phyloP scores from a whole-genome alignment of 495 filamentous ascomycete genomes.

The Friedmanniomyces endolithicus region DNA sequence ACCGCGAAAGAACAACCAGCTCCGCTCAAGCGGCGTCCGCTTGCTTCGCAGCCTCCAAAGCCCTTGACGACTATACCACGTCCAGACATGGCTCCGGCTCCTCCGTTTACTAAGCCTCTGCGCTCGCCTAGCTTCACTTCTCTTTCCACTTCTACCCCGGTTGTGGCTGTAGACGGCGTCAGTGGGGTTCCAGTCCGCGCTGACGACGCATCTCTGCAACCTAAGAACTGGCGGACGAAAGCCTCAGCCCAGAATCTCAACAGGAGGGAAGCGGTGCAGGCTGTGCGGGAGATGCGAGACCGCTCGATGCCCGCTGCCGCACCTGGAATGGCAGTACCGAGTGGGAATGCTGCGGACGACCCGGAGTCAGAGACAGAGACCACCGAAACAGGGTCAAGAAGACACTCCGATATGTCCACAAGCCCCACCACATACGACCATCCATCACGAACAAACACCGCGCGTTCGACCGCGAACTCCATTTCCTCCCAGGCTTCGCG shows the following conservation, averaged over 20 bases:
- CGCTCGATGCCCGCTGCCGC: neutral
- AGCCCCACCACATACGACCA: neutral
- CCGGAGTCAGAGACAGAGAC: neutral
- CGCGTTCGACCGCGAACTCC: neutral
- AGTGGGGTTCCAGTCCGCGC: constrained; percentile 1
- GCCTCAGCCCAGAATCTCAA: neutral
- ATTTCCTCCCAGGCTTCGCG: constrained; percentile 3
- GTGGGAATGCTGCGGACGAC: neutral
- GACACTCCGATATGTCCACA: neutral
- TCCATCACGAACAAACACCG: neutral
- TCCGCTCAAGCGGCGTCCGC: constrained; percentile 16
- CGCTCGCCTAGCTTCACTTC: constrained; percentile 17
- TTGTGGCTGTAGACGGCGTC: constrained; percentile 6
- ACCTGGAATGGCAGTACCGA: neutral
- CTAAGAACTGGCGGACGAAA: constrained; percentile 1
- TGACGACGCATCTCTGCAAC: constrained; percentile 25
- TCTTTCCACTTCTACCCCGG: constrained; percentile 1
- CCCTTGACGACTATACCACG: constrained; percentile 1
- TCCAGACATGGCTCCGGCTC: neutral
- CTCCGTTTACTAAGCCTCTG: constrained; percentile 3
- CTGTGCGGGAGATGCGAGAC: constrained; percentile 12
- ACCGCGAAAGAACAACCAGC: neutral
- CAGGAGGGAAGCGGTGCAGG: constrained; percentile 10
- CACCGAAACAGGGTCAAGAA: neutral
- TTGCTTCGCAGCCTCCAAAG: constrained; percentile 8